Conservation (phyloP, 352 stramenopile genomes). For the Pythium oligandrum region DNA sequence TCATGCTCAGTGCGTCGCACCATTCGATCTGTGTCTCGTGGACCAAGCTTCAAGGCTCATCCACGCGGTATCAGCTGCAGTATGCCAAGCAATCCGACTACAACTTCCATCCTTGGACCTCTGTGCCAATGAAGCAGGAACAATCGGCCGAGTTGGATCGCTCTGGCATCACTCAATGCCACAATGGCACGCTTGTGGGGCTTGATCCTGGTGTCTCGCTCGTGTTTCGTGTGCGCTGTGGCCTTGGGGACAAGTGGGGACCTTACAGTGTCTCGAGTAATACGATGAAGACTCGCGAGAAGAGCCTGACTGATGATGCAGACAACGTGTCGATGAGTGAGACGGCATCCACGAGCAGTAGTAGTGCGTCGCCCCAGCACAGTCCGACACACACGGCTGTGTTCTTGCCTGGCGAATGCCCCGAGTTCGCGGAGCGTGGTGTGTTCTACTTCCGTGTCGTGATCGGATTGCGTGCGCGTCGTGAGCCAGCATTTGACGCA, state of each 20-base stretch:
- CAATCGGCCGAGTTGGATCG: constrained; percentile 11
- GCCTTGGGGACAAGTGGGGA: constrained; percentile 28
- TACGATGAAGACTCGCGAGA: constrained; percentile 29
- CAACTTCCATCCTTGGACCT: constrained; percentile 34
- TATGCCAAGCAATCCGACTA: constrained; percentile 35
- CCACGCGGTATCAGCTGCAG: constrained; percentile 33
- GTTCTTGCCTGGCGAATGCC: constrained; percentile 35
- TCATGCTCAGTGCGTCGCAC: constrained; percentile 42
- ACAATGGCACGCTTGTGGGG: constrained; percentile 31
- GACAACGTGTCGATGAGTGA: background rate
- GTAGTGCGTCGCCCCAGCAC: background rate
- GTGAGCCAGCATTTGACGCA: constrained; percentile 21
- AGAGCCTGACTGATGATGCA: background rate
- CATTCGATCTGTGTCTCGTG: constrained; percentile 37
- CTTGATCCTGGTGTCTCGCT: constrained; percentile 28
- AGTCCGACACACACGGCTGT: constrained; percentile 7
- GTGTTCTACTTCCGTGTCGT: constrained; percentile 34
- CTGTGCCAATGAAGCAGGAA: constrained; percentile 30
- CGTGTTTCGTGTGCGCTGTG: constrained; percentile 35
- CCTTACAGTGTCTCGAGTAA: constrained; percentile 32
- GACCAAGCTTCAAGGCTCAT: constrained; percentile 20
- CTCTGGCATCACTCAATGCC: constrained; percentile 16
- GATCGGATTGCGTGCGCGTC: constrained; percentile 24
- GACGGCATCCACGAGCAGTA: too few relatives aligned
- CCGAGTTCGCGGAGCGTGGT: constrained; percentile 32